Conservation (phyloP, 345 rosid genomes). For the Chamaenerion angustifolium region DNA sequence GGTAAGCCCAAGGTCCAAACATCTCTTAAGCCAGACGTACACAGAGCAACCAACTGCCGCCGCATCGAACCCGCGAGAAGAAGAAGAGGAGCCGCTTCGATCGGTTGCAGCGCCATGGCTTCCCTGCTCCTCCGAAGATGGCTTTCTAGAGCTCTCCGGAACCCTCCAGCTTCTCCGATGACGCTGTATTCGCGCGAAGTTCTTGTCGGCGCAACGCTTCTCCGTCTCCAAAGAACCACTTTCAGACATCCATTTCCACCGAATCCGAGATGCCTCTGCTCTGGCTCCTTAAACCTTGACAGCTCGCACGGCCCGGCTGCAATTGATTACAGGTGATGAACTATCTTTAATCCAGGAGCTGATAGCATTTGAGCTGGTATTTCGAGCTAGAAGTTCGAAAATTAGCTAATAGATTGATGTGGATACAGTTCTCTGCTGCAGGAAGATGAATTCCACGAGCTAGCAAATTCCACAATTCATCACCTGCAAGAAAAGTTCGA, state of each 20-base stretch:
- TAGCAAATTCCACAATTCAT: slow-evolving; percentile 63
- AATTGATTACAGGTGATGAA: slow-evolving; percentile 37
- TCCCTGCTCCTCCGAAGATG: slow-evolving; percentile 23
- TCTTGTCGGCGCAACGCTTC: not conserved
- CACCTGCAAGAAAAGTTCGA: slow-evolving; percentile 72
- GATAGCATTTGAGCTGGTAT: too few species aligned
- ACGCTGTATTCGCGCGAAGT: not conserved
- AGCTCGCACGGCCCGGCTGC: slow-evolving; percentile 31
- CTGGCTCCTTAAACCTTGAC: slow-evolving; percentile 14
- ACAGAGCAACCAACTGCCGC: too few species aligned
- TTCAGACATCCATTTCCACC: not conserved
- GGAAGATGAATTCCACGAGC: slow-evolving; percentile 76
- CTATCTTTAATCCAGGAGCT: too few species aligned
- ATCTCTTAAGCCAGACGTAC: too few species aligned
- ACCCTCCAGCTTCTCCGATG: not conserved
- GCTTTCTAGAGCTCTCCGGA: slow-evolving; percentile 18
- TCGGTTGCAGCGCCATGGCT: slow-evolving; percentile 16
- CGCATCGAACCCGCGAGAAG: too few species aligned
- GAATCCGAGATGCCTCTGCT: slow-evolving; percentile 34
- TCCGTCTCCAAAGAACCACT: not conserved
- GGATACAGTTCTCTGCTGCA: slow-evolving; percentile 54
- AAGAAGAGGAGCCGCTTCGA: too few species aligned
- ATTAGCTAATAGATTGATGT: slow-evolving; percentile 14
- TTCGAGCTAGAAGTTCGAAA: too few species aligned
- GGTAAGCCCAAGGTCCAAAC: too few species aligned